phyloP scores from a whole-genome alignment of 371 early-diverging fungal species.

The Mucor plumbeus region DNA sequence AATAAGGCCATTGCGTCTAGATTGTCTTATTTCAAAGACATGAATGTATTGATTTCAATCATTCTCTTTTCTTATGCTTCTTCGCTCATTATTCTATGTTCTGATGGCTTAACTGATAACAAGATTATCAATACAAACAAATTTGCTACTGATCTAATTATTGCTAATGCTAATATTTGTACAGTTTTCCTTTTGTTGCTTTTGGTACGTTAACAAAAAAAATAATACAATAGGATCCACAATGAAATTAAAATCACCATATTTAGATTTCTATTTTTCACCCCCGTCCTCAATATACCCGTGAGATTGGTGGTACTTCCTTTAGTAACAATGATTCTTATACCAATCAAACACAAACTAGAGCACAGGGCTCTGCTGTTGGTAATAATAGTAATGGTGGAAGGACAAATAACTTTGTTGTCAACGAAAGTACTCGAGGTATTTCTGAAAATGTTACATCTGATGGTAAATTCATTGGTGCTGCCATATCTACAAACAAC shows the following conservation, averaged over 20 bases:
- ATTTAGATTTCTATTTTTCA: conserved; percentile 51
- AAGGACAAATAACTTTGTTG: conserved; percentile 4
- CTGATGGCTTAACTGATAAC: conserved; percentile 42
- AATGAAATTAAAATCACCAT: not conserved
- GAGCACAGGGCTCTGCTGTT: not conserved
- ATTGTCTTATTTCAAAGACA: conserved; percentile 49
- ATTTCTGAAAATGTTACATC: not conserved
- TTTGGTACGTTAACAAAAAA: conserved; percentile 23
- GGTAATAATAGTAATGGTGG: not conserved
- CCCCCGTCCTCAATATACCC: conserved; percentile 39
- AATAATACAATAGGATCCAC: not conserved
- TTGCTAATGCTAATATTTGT: conserved; percentile 43
- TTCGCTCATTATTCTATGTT: conserved; percentile 50
- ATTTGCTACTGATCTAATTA: conserved; percentile 49
- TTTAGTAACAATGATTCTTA: not conserved
- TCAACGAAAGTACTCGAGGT: conserved; percentile 2
- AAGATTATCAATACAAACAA: conserved; percentile 43
- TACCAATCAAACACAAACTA: not conserved
- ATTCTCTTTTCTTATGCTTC: conserved; percentile 32
- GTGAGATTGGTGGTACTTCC: not conserved
- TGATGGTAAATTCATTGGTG: not conserved
- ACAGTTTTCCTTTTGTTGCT: conserved; percentile 29
- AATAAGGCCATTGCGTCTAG: conserved; percentile 16
- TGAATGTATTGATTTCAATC: conserved; percentile 44
- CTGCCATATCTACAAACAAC: conserved; percentile 9